Conservation (phyloP, 169 alveolate genomes). For the Neospora caninum region DNA sequence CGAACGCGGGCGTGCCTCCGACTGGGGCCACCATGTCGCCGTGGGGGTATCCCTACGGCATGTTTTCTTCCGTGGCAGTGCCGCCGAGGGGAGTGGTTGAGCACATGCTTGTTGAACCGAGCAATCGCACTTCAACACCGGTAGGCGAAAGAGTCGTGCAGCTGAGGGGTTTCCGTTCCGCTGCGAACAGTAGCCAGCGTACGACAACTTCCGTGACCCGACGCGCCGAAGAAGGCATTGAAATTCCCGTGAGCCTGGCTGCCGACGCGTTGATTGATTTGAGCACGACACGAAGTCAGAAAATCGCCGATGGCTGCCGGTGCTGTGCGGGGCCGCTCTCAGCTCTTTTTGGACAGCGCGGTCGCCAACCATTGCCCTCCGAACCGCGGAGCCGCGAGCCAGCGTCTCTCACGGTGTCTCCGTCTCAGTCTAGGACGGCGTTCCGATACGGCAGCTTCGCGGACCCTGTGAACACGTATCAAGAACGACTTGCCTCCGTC, state of each 20-base stretch:
- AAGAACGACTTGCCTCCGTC: background rate
- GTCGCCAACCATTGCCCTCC: background rate
- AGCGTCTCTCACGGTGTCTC: background rate
- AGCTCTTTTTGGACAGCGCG: background rate
- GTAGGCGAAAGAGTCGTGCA: background rate
- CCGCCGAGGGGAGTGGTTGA: background rate
- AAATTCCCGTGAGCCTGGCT: slow-evolving; percentile 1
- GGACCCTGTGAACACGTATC: too few relatives aligned
- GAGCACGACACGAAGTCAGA: background rate
- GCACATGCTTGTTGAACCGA: background rate
- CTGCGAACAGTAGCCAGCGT: background rate
- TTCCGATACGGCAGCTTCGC: background rate
- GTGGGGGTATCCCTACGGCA: too few relatives aligned
- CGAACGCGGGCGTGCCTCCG: background rate
- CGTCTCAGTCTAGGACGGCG: background rate
- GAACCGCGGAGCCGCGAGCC: background rate
- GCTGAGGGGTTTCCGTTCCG: background rate
- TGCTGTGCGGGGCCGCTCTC: background rate
- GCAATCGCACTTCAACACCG: background rate
- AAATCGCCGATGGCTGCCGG: background rate
- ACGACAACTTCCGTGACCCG: background rate
- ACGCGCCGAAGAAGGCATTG: background rate
- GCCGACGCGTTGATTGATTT: background rate
- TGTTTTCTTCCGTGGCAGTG: too few relatives aligned
- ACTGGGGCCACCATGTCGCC: background rate